A percentile compares a stretch with the other conserved stretches of the same genome.
Conservation (phyloP, 2,329 filamentous ascomycete genomes). For the Sporothrix mexicana region DNA sequence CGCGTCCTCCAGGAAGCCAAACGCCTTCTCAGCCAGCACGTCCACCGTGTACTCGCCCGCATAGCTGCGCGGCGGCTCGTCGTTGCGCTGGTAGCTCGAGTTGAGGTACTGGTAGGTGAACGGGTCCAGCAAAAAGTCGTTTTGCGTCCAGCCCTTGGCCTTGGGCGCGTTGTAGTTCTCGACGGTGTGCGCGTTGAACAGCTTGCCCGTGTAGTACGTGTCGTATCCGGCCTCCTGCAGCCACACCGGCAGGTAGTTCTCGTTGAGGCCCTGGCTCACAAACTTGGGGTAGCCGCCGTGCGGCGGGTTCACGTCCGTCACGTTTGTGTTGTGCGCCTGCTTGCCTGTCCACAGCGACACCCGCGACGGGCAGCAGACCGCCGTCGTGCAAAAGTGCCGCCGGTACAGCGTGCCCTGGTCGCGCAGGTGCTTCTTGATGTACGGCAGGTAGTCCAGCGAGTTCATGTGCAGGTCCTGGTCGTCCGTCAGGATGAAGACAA, state of each 20-base stretch:
- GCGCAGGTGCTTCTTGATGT: conserved; percentile 51
- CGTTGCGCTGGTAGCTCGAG: conserved; percentile 62
- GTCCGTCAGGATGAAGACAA: conserved; percentile 64
- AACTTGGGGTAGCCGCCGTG: conserved; percentile 72
- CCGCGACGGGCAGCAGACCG: conserved; percentile 71
- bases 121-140: conserved; percentile 63
- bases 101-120: conserved; percentile 70
- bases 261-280: conserved; percentile 66
- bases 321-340: conserved; percentile 73
- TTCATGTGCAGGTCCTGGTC: conserved; percentile 68
- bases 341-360: conserved; percentile 70
- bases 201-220: conserved; percentile 75
- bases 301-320: conserved; percentile 63
- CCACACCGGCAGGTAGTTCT: conserved; percentile 73
- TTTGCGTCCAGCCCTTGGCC: conserved; percentile 64
- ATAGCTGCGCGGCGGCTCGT: conserved; percentile 59
- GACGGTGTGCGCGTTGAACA: conserved; percentile 69
- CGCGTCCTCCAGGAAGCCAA: conserved; percentile 67
- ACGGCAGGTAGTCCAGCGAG: conserved; percentile 63
- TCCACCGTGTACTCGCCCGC: conserved; percentile 62
- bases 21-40: conserved; percentile 63
- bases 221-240: conserved; percentile 71
- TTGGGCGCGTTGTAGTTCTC: conserved; percentile 65
- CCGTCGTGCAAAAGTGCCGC: conserved; percentile 69
- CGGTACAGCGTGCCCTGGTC: conserved; percentile 64